Evolutionary conservation across 345 rosid species (phyloP), one percentile per base, ranked within the genome.

Genomic region (Eutrema japonicum): DNA sequence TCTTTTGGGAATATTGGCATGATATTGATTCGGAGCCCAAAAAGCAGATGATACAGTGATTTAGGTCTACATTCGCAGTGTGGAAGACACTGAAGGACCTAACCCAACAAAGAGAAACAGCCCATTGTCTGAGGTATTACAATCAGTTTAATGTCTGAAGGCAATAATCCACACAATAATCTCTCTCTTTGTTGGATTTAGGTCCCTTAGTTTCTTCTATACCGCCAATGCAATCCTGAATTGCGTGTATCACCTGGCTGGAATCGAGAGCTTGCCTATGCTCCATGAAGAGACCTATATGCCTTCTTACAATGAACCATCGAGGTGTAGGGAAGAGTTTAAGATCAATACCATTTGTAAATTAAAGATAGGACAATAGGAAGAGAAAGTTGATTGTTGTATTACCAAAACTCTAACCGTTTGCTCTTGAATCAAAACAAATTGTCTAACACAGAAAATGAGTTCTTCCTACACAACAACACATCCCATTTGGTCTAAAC

Each of bases 391-490:
- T 56, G 52, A 66, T 66, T 73, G 26, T 22, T 74, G 67, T 57
- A 66, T 38, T 48, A 18, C 33, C 53, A 55, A 73, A 46, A 55
- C 7, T 53, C 5, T 26, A 7, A n/a, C 22, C 10, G 8, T 26
- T 36, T 54, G 33, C 41, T 48, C 41, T 8, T 38, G 29, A 47
- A 55, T 73, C 32, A 56, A 40, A 16, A 73, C 56, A 57, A 35
- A 47, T 10, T 49, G 42, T 42, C 7, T 27, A 59, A 63, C 36
- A 72, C 64, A 32, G 0, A 47, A 38, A 22, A 27, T 41, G 52
- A 38, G 14, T 49, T 66, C 32, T 41, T 74, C 56, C 63, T 42
- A 59, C 63, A 67, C 47, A 22, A 59, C 65, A 73, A 74, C 61
- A 41, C 73, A 68, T 67, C 33, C 59, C 68, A 50, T 22, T 22